Evolutionary conservation across 495 filamentous ascomycete species (phyloP).

Genomic region (Tuber microsphaerosporum): DNA sequence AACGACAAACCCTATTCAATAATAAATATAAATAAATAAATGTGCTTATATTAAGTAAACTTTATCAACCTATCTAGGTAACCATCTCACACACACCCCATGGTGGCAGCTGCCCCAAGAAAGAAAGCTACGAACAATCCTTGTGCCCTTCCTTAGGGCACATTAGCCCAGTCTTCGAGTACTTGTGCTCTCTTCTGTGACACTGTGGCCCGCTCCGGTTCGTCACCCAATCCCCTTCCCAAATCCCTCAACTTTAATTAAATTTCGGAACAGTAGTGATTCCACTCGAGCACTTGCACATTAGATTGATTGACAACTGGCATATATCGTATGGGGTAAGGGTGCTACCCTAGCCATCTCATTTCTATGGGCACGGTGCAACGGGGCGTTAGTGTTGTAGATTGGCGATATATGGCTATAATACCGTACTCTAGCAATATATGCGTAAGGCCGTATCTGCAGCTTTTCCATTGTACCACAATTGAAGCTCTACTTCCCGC

Average conservation of each 20-base stretch:
- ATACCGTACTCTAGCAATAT: neutral
- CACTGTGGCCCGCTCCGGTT: neutral
- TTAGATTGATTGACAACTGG: slow-evolving; percentile 31
- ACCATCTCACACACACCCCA: neutral
- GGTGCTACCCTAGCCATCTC: slow-evolving; percentile 12
- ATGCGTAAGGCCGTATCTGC: neutral
- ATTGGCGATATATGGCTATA: slow-evolving; percentile 5
- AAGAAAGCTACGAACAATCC: neutral
- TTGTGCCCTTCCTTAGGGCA: neutral
- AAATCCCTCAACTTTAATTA: slow-evolving; percentile 1
- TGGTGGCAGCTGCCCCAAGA: neutral
- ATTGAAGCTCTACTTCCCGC: neutral
- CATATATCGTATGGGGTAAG: slow-evolving; percentile 20
- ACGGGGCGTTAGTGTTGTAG: slow-evolving; percentile 11
- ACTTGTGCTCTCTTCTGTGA: neutral
- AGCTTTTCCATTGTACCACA: neutral
- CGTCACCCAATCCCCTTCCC: slow-evolving; percentile 3
- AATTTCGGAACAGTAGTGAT: neutral
- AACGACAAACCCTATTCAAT: neutral
- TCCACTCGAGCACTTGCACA: slow-evolving; percentile 14
- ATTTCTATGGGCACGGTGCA: slow-evolving; percentile 17
- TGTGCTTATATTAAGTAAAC: neutral
- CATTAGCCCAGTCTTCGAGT: neutral
- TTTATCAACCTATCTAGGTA: neutral
- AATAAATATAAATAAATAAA: neutral